Base-by-base conservation (phyloP, 208 protist genomes). In the Trypanosoma boissoni region DNA sequence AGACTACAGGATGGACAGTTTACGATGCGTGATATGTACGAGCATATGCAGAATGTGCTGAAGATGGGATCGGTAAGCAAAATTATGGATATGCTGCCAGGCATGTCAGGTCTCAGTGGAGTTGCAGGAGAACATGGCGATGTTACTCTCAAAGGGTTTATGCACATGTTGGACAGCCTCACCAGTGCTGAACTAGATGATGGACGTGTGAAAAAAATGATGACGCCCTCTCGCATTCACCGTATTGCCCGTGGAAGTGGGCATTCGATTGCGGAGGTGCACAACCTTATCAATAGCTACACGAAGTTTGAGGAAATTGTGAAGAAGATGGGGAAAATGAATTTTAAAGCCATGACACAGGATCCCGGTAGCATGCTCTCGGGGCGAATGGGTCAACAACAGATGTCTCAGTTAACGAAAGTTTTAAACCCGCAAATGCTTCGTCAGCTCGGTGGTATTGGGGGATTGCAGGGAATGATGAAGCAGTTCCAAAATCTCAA, bases 151-250 rank as follows among this genome's bases (percentile, higher is more conserved):
- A 96, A 95, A 53, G 64, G 68, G 1, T 98, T 94, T 72, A 94
- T 98, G 55, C 94, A 91, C 63, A 98, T 99, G 43, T 85, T 99
- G 78, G 97, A 99, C 70, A 96, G 83, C 68, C 98, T 99, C 91
- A 98, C 89, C 3, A 77, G 91, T 23, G 86, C 92, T 21, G 96
- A 96, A 69, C 58, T 96, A 20, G 88, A 96, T 52, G 74, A 88
- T n/a, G 58, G 31, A n/a, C 91, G 92, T 55, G 88, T 95, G 32
- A 92, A 91, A 58, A 96, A 96, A 57, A 80, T 83, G 53, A 92
- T 96, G 86, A 95, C 88, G 1, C 79, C 85, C 10, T 80, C 81
- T 14, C 80, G 91, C 29, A 83, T 94, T 36, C 75, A 85, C 58
- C 83, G 91, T 49, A 91, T 96, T 32, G 85, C 86, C 6, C 80